Conservation (phyloP, 2,329 filamentous ascomycete genomes). For the Penicillium sp. region DNA sequence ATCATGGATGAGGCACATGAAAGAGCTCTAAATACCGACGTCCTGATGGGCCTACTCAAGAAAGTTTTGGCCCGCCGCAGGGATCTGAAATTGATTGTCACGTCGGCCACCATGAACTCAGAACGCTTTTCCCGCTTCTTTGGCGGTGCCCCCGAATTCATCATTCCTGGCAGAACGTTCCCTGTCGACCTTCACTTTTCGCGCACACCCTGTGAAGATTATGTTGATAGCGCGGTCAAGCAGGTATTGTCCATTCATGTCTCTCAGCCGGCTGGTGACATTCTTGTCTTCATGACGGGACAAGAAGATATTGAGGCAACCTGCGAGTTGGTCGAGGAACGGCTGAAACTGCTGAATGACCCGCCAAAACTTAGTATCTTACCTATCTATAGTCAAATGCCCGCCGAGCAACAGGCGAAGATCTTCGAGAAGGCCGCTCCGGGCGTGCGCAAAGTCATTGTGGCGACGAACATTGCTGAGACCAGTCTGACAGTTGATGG, state of each 20-base stretch:
- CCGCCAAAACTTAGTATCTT: slow-evolving; percentile 91
- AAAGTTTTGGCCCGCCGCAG: slow-evolving; percentile 87
- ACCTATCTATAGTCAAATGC: slow-evolving; percentile 99
- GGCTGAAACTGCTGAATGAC: slow-evolving; percentile 85
- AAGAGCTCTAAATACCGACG: slow-evolving; percentile 91
- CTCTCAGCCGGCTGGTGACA: slow-evolving; percentile 88
- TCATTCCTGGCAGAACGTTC: slow-evolving; percentile 93
- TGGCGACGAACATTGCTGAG: slow-evolving; percentile 97
- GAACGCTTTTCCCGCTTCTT: slow-evolving; percentile 96
- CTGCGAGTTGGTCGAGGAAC: slow-evolving; percentile 86
- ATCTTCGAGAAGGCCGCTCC: slow-evolving; percentile 91
- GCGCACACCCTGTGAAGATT: slow-evolving; percentile 91
- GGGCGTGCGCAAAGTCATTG: slow-evolving; percentile 93
- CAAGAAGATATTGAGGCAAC: slow-evolving; percentile 98
- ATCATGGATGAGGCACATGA: slow-evolving; percentile 99
- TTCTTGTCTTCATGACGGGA: slow-evolving; percentile 98
- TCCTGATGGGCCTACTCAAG: slow-evolving; percentile 95
- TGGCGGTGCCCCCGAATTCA: slow-evolving; percentile 92
- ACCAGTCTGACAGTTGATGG: slow-evolving; percentile 97
- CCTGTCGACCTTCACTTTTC: slow-evolving; percentile 97
- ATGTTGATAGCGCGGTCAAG: slow-evolving; percentile 94
- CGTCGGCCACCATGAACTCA: slow-evolving; percentile 97
- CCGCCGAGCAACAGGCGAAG: slow-evolving; percentile 92
- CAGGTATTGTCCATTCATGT: slow-evolving; percentile 95
- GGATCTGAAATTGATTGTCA: slow-evolving; percentile 95